Base-by-base conservation (phyloP, 2,329 filamentous ascomycete genomes). In the Aspergillus sp. region DNA sequence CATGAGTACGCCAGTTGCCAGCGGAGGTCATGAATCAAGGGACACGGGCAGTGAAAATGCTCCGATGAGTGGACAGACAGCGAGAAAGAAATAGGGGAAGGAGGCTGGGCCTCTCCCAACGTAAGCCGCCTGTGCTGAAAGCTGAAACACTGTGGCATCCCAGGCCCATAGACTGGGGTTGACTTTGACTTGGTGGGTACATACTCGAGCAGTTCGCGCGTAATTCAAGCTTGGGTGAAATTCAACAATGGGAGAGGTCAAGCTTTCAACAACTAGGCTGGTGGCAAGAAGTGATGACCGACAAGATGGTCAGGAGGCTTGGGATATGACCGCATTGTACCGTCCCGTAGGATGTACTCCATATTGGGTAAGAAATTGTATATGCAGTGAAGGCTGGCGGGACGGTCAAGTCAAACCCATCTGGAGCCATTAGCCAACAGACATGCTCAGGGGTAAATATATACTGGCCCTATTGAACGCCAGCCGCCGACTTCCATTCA, bases 11-110 rank as follows among this genome's bases (percentile, higher is more conserved):
- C 50, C 55, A 57, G 47, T 53, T 7, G 17, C 49, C 55, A 57
- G 49, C 49, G 13, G 30, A 49, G 22, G 42, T 30, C 49, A 44
- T 22, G 37, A 54, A 54, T 50, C 24, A 50, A 53, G 44, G 56
- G 50, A 45, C 50, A 49, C 50, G 44, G 50, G 40, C 2, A 42
- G 37, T 27, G 27, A n/a, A 45, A 50, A 49, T 47, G 30, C 41
- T 34, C 42, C 42, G 20, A 54, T 19, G 15, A 17, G 34, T n/a
- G 17, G 27, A 9, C 27, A 30, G 27, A 50, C 9, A n/a, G 40
- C 9, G 40, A 17, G n/a, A 9, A 42, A 3, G 17, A 45, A 3
- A 27, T 27, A 6, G 24, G 27, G 17, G 37, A 24, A 42, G 39
- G 39, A 42, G 39, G 49, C 39, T 51, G 49, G 49, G 22, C 22